phyloP scores from a whole-genome alignment of 1,284 basidiomycete species.

The Pterulicium gracile region DNA sequence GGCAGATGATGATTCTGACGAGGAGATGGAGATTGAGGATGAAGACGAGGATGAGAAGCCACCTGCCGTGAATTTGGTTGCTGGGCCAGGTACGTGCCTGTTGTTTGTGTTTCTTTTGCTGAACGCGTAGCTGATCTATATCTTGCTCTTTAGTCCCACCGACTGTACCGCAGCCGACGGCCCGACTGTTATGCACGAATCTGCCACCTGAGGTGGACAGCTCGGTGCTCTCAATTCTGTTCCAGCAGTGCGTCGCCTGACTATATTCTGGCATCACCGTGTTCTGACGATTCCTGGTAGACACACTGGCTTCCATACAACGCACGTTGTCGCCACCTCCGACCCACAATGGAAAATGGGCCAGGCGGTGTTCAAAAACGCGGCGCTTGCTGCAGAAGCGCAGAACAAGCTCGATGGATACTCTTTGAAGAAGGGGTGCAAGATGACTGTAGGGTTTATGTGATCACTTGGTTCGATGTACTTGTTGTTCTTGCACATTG shows the following conservation, averaged over 20 bases:
- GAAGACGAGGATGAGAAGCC: constrained; percentile 33
- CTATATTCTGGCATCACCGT: constrained; percentile 78
- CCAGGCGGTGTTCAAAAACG: constrained; percentile 64
- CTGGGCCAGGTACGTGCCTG: constrained; percentile 11
- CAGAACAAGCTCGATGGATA: constrained; percentile 74
- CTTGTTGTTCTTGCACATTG: no score
- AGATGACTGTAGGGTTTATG: constrained; percentile 68
- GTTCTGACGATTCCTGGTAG: constrained; percentile 32
- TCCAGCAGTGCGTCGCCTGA: constrained; percentile 73
- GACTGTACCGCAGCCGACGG: constrained; percentile 45
- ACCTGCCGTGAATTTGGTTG: constrained; percentile 8
- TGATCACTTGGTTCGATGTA: no score
- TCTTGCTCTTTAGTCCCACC: constrained; percentile 33
- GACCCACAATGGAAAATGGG: constrained; percentile 64
- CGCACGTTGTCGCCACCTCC: constrained; percentile 48
- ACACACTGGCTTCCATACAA: constrained; percentile 67
- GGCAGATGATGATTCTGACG: constrained; percentile 41
- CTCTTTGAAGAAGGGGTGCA: constrained; percentile 71
- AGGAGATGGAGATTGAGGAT: constrained; percentile 82
- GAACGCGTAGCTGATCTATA: constrained; percentile 20
- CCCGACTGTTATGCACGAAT: constrained; percentile 64
- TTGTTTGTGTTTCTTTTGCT: constrained; percentile 12
- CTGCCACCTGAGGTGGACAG: constrained; percentile 75
- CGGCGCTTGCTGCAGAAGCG: constrained; percentile 62
- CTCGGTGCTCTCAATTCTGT: constrained; percentile 70